Percentiles rank a stretch among this genome's conserved stretches.
Conservation (phyloP, 1,139 yeast species). For the Saccharomyces hybrid region DNA sequence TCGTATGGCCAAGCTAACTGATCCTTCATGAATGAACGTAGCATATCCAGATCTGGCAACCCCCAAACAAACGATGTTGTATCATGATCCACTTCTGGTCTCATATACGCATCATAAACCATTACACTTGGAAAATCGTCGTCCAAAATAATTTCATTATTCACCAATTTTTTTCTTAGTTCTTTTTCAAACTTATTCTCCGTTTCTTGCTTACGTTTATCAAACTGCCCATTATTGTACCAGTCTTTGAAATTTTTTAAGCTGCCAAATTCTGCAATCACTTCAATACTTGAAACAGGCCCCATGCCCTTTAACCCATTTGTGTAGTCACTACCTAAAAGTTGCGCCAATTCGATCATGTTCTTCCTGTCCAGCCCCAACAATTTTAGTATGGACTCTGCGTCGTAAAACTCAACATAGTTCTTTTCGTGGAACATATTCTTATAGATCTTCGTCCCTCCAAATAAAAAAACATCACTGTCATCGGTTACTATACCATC, state of each 20-base stretch:
- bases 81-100: slow-evolving; percentile 82
- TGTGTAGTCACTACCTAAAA: slow-evolving; percentile 91
- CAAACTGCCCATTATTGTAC: slow-evolving; percentile 40
- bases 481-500: slow-evolving; percentile 97
- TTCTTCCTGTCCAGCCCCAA: slow-evolving; percentile 58
- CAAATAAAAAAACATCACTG: slow-evolving; percentile 92
- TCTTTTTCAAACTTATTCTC: slow-evolving; percentile 45
- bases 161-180: slow-evolving; percentile 55
- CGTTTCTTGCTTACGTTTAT: slow-evolving; percentile 35
- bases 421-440: slow-evolving; percentile 93
- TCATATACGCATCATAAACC: slow-evolving; percentile 64
- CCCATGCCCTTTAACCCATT: slow-evolving; percentile 89
- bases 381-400: slow-evolving; percentile 50
- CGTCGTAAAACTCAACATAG: slow-evolving; percentile 78
- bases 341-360: slow-evolving; percentile 69
- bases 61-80: slow-evolving; percentile 83
- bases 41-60: slow-evolving; percentile 70
- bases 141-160: slow-evolving; percentile 39
- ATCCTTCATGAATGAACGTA: slow-evolving; percentile 60
- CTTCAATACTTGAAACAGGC: slow-evolving; percentile 86
- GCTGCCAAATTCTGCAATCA: slow-evolving; percentile 75
- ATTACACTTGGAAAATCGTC: slow-evolving; percentile 61
- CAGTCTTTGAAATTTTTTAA: slow-evolving; percentile 44
- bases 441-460: slow-evolving; percentile 76
- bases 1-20: slow-evolving; percentile 79